A percentile compares a stretch with the other conserved stretches of the same genome.
Conservation (phyloP, 306 rosid genomes). For the Hylodesmum podocarpum region DNA sequence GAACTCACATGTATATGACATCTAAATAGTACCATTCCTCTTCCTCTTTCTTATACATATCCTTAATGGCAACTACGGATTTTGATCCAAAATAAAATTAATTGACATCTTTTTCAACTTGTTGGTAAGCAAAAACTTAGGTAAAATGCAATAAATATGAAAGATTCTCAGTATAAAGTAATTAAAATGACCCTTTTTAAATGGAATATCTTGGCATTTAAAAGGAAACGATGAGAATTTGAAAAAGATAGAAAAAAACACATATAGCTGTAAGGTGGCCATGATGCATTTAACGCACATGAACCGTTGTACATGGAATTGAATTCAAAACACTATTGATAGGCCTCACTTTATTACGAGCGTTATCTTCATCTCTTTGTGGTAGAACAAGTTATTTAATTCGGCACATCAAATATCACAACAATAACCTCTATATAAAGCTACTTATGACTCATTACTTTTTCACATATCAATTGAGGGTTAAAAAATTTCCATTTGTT, state of each 20-base stretch:
- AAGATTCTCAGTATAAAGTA: neutral
- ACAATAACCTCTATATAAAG: constrained; percentile 33
- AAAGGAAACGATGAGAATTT: neutral
- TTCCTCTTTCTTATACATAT: neutral
- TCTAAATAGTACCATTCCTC: neutral
- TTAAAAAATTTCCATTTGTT: neutral
- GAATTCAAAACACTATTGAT: neutral
- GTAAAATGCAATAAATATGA: neutral
- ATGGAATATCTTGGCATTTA: neutral
- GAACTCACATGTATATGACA: neutral
- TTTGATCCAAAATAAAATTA: neutral
- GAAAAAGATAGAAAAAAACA: neutral
- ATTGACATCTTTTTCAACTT: neutral
- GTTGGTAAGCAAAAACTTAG: neutral
- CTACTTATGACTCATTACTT: neutral
- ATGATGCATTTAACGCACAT: constrained; percentile 30
- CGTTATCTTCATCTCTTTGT: neutral
- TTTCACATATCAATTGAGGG: neutral
- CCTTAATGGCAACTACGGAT: neutral
- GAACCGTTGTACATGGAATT: constrained; percentile 4
- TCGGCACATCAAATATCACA: constrained; percentile 18
- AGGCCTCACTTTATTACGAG: neutral
- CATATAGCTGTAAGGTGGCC: neutral
- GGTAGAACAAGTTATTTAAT: constrained; percentile 43
- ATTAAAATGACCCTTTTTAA: neutral